A percentile compares a stretch with the other conserved stretches of the same genome.
Conservation (phyloP, 2,329 filamentous ascomycete genomes). For the Fusarium sp. region DNA sequence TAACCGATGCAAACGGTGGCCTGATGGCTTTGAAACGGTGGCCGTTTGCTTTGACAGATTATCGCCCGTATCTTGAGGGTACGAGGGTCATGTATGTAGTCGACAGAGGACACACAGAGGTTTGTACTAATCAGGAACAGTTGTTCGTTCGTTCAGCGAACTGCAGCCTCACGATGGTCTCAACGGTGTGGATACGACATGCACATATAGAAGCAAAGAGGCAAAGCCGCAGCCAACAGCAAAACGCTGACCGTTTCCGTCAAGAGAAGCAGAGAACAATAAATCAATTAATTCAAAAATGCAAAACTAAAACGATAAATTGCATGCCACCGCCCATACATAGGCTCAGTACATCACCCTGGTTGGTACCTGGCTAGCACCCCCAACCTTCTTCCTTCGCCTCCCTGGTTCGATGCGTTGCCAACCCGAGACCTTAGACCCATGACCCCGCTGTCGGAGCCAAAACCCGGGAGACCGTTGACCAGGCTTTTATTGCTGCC, state of each 20-base stretch:
- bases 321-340: neutral
- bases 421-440: constrained; percentile 35
- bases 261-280: neutral
- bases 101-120: neutral
- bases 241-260: constrained; percentile 13
- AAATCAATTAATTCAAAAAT: constrained; percentile 7
- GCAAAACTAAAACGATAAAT: constrained; percentile 16
- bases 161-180: neutral
- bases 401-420: constrained; percentile 31
- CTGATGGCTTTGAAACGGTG: constrained; percentile 39
- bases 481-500: constrained; percentile 21
- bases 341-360: constrained; percentile 31
- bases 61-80: neutral
- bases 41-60: constrained; percentile 16
- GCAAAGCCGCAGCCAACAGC: neutral
- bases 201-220: neutral
- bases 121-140: neutral
- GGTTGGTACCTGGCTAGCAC: constrained; percentile 1
- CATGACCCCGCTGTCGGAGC: constrained; percentile 36
- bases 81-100: neutral
- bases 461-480: constrained; percentile 34
- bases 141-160: neutral
- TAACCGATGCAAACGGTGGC: constrained; percentile 36
- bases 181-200: neutral
- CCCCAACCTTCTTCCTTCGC: constrained; percentile 25